Conservation (phyloP, 169 alveolate species). For the Plasmodium knowlesi region DNA sequence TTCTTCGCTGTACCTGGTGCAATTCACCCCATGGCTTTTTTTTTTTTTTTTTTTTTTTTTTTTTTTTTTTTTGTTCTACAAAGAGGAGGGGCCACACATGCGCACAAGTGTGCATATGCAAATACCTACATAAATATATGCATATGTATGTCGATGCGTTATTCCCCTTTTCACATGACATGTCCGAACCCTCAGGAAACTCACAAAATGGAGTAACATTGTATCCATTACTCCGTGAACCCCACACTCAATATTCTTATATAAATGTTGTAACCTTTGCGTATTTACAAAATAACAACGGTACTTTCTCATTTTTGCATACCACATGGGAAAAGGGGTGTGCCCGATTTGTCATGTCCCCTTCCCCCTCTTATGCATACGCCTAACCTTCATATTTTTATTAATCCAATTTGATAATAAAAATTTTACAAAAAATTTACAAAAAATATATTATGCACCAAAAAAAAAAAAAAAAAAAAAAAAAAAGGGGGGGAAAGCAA, state of each 20-base stretch:
- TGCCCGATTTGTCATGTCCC: background rate
- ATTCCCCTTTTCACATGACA: background rate
- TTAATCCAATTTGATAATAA: background rate
- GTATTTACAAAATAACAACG: background rate
- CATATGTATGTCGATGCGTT: background rate
- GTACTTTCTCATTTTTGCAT: background rate
- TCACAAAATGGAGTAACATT: background rate
- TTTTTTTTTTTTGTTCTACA: background rate
- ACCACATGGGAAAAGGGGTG: background rate
- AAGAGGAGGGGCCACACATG: background rate
- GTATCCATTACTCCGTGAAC: background rate
- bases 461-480: background rate
- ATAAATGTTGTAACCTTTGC: background rate
- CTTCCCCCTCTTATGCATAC: background rate
- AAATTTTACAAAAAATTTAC: background rate
- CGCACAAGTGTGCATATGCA: background rate
- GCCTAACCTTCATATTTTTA: background rate
- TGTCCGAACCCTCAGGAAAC: background rate
- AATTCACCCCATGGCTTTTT: background rate
- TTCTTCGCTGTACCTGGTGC: background rate
- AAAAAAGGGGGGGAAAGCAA: background rate
- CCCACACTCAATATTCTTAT: background rate
- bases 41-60: background rate
- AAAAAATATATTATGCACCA: background rate
- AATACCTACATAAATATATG: background rate